Percentiles rank a stretch among this genome's conserved stretches.
Conservation (phyloP, 2,329 filamentous ascomycete species). For the Talaromyces islandicus region DNA sequence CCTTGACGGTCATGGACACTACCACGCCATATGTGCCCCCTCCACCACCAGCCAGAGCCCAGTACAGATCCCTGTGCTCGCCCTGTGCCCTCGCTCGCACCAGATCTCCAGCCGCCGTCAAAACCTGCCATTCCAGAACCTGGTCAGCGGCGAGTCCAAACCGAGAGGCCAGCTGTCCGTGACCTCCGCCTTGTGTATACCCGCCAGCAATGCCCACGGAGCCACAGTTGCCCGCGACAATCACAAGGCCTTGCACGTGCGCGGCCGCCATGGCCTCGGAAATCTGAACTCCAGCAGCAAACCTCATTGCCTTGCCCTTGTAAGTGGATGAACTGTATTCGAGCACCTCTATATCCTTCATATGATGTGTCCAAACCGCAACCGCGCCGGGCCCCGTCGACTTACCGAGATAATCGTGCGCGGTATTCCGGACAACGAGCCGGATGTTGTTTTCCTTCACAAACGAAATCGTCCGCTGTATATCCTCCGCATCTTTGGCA, state of each 20-base stretch:
- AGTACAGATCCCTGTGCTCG: conserved; percentile 49
- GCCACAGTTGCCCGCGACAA: conserved; percentile 51
- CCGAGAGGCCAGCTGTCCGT: conserved; percentile 33
- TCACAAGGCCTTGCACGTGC: conserved; percentile 38
- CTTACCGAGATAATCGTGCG: conserved; percentile 45
- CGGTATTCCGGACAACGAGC: conserved; percentile 47
- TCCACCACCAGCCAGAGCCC: conserved; percentile 49
- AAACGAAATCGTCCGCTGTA: conserved; percentile 30
- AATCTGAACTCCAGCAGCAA: conserved; percentile 24
- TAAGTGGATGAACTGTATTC: conserved; percentile 13
- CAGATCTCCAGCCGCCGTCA: conserved; percentile 36
- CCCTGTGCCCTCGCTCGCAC: too few species aligned
- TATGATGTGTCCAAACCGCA: conserved; percentile 45
- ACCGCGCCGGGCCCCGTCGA: conserved; percentile 43
- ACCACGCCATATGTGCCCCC: conserved; percentile 44
- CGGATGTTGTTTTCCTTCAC: conserved; percentile 34
- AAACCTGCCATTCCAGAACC: conserved; percentile 50
- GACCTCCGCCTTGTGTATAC: conserved; percentile 57
- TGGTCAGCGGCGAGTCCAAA: conserved; percentile 53
- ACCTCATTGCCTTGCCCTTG: not conserved
- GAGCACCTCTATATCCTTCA: conserved; percentile 39
- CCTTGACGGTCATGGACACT: conserved; percentile 14
- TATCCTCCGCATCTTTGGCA: conserved; percentile 19
- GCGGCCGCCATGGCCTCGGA: conserved; percentile 19
- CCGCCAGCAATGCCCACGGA: conserved; percentile 54